Evolutionary conservation across 139 green algal species (phyloP).

Genomic region (Volvox reticuliferus): DNA sequence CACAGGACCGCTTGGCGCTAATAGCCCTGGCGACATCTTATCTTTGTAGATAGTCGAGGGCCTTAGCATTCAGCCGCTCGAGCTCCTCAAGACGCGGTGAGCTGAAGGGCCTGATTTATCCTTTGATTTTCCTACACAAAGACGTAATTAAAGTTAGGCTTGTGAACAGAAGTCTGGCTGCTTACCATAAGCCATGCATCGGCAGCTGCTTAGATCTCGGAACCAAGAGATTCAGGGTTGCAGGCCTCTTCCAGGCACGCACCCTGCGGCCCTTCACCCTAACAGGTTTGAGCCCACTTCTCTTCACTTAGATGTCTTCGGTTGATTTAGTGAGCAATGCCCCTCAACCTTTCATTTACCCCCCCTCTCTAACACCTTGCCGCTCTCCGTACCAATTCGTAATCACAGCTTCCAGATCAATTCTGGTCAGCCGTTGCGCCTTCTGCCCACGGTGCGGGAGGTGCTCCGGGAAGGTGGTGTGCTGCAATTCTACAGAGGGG

Average conservation of each 20-base stretch:
- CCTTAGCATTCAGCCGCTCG: constrained; percentile 57
- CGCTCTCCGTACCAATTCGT: neutral
- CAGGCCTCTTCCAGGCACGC: no score
- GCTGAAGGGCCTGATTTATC: neutral
- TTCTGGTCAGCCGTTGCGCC: constrained; percentile 39
- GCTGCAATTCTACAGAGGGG: constrained; percentile 63
- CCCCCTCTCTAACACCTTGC: neutral
- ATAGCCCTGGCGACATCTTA: neutral
- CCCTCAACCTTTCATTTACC: neutral
- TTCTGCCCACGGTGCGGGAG: constrained; percentile 51
- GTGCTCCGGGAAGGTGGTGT: constrained; percentile 57
- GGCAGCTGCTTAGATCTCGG: no score
- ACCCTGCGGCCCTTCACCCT: no score
- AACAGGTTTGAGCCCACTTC: no score
- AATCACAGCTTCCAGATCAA: constrained; percentile 54
- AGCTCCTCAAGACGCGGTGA: constrained; percentile 61
- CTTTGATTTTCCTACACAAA: no score
- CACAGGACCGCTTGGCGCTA: neutral
- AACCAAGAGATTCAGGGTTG: no score
- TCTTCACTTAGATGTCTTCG: no score
- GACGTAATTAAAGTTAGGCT: no score
- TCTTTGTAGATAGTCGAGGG: constrained; percentile 45
- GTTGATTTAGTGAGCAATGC: no score
- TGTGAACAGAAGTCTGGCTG: no score
- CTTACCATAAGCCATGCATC: no score